Evolutionary conservation across 768 basidiomycete genomes (phyloP).

Genomic region (Galerina sulciceps): DNA sequence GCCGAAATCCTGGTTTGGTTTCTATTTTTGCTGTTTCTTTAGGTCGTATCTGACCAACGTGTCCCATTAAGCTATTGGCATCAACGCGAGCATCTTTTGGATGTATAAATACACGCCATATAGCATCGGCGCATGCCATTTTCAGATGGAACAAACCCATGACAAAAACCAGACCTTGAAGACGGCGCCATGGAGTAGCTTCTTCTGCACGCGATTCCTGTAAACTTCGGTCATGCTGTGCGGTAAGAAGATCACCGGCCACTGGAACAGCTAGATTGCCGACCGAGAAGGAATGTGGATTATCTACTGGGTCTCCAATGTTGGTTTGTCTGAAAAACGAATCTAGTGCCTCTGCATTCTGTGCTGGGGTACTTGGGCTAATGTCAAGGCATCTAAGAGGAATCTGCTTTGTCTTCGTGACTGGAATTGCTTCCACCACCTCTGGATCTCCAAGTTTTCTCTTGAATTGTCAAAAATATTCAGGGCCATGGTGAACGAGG

Average conservation of each 20-base stretch:
- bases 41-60: conserved; percentile 27
- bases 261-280: conserved; percentile 22
- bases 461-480: conserved; percentile 24
- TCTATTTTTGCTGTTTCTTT: conserved; percentile 34
- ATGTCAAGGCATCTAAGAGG: conserved; percentile 25
- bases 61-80: conserved; percentile 24
- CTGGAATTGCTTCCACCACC: conserved; percentile 27
- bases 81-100: conserved; percentile 15
- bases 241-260: conserved; percentile 32
- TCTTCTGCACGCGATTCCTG: conserved; percentile 25
- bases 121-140: conserved; percentile 37
- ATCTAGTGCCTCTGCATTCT: conserved; percentile 23
- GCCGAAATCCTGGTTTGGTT: conserved; percentile 36
- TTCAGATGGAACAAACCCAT: conserved; percentile 36
- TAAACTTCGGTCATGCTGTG: conserved; percentile 26
- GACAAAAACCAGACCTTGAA: conserved; percentile 37
- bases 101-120: conserved; percentile 30
- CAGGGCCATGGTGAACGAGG: conserved; percentile 29
- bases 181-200: conserved; percentile 26
- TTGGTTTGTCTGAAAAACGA: conserved; percentile 21
- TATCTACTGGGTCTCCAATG: conserved; percentile 24
- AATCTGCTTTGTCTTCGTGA: conserved; percentile 20
- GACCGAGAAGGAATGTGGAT: background rate
- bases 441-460: conserved; percentile 22
- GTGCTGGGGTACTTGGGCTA: conserved; percentile 22